Conservation (phyloP, 2,329 filamentous ascomycete species). For the Leptographium radiaticola region DNA sequence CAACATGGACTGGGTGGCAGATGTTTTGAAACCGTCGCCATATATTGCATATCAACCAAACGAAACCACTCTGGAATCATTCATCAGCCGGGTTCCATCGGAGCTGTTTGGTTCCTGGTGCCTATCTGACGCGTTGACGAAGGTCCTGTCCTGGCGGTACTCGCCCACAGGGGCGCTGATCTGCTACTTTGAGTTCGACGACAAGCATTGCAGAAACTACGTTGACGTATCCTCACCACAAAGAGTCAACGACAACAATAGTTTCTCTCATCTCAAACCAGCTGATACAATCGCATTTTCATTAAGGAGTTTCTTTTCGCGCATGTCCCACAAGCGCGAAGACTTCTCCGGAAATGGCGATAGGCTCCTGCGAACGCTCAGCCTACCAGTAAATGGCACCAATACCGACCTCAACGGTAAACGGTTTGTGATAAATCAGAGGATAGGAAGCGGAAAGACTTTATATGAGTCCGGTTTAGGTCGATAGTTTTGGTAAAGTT, state of each 20-base stretch:
- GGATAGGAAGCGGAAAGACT: too few species aligned
- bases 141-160: slow-evolving; percentile 6
- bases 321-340: too few species aligned
- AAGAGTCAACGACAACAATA: neutral
- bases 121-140: neutral
- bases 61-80: neutral
- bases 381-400: neutral
- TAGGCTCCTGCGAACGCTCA: neutral
- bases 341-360: too few species aligned
- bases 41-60: neutral
- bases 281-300: neutral
- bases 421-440: neutral
- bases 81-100: neutral
- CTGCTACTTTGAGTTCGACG: slow-evolving; percentile 5
- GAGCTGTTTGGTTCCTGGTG: slow-evolving; percentile 4
- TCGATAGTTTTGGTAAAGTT: too few species aligned
- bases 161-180: slow-evolving; percentile 1
- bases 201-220: too few species aligned
- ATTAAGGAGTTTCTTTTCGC: neutral
- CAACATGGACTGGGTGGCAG: slow-evolving; percentile 6
- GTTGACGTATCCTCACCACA: too few species aligned
- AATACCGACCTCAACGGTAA: neutral
- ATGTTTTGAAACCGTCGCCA: neutral
- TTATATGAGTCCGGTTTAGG: too few species aligned
- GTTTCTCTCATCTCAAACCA: neutral